Percentiles rank a stretch among this genome's conserved stretches.
Evolutionary conservation across 331 rosid species (phyloP).

Genomic region (Malus hybrid): DNA sequence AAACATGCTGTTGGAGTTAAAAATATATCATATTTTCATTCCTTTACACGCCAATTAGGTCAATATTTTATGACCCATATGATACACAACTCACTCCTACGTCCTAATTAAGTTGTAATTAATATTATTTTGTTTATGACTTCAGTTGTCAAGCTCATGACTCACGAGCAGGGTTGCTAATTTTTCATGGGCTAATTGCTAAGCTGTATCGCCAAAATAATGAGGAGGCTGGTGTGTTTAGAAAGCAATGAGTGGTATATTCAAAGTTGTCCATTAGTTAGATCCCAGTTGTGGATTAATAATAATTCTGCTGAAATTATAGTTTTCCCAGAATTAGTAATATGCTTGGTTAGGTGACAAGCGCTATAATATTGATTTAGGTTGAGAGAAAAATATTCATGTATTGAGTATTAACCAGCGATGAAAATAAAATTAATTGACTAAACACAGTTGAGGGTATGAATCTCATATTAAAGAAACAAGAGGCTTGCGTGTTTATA

Average conservation of each 20-base stretch:
- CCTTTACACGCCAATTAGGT: neutral
- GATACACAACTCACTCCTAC: neutral
- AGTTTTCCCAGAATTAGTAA: too few species aligned
- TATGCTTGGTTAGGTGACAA: neutral
- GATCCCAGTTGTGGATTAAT: neutral
- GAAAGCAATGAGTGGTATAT: neutral
- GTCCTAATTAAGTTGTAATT: too few species aligned
- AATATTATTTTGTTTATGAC: neutral
- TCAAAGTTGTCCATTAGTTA: neutral
- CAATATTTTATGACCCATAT: neutral
- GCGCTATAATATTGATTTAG: neutral
- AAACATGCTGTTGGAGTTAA: neutral
- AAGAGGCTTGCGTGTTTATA: neutral
- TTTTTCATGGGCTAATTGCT: neutral
- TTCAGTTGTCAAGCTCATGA: constrained; percentile 15
- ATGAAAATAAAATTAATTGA: too few species aligned
- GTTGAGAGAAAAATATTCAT: too few species aligned
- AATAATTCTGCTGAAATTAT: too few species aligned
- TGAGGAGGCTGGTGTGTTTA: neutral
- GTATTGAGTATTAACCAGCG: neutral
- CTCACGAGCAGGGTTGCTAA: constrained; percentile 16
- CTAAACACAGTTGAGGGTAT: neutral
- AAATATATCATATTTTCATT: neutral
- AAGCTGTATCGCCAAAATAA: neutral
- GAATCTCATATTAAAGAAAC: neutral